Conservation (phyloP, 2,329 filamentous ascomycete genomes). For the Aspergillus phoenicis region DNA sequence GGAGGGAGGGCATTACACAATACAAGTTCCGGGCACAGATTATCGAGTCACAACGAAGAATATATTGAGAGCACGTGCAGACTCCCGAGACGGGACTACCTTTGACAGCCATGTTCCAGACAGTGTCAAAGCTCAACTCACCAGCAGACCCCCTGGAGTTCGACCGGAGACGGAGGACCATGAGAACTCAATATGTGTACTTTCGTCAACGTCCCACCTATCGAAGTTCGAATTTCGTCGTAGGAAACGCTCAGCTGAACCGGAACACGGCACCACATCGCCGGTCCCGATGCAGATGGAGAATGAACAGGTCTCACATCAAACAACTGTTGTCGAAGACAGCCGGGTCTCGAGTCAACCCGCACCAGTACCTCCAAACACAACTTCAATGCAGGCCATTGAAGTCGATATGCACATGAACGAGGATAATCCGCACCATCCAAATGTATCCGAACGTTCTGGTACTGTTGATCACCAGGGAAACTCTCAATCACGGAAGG, state of each 20-base stretch:
- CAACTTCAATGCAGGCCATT: background rate
- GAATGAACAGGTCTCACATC: background rate
- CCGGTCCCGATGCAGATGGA: background rate
- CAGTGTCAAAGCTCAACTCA: background rate
- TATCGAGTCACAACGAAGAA: background rate
- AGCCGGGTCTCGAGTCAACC: background rate
- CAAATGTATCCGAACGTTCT: conserved; percentile 17
- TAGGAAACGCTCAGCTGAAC: conserved; percentile 17
- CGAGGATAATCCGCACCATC: background rate
- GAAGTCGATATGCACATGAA: background rate
- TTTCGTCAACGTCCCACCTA: conserved; percentile 42
- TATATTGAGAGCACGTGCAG: background rate
- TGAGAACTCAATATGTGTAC: conserved; percentile 31
- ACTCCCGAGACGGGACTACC: background rate
- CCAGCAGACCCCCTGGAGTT: background rate
- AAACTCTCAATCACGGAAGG: conserved; percentile 13
- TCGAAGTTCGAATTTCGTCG: conserved; percentile 44
- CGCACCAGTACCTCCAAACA: background rate
- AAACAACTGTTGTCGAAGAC: background rate
- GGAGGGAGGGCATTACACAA: conserved; percentile 16
- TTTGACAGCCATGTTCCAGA: background rate
- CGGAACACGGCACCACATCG: conserved; percentile 14
- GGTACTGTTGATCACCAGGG: conserved; percentile 20
- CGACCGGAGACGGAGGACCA: conserved; percentile 4
- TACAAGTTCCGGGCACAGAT: conserved; percentile 6